Conservation (phyloP, 768 basidiomycete species). For the Panaeolus papilionaceus region DNA sequence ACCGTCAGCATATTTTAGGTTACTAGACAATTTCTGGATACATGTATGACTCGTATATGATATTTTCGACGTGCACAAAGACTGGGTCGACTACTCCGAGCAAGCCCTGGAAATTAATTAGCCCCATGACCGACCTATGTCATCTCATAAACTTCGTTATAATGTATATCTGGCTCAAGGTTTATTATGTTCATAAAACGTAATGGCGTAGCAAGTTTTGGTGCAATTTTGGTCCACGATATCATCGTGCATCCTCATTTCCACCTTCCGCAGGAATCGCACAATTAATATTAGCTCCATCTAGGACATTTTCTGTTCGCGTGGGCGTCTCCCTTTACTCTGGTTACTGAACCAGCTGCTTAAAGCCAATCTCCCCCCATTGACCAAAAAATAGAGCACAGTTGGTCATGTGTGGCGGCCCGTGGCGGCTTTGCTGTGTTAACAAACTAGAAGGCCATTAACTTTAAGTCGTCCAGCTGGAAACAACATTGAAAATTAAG, state of each 20-base stretch:
- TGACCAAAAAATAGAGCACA: not conserved
- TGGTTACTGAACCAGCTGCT: not conserved
- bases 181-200: not conserved
- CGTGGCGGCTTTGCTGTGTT: not conserved
- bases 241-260: not conserved
- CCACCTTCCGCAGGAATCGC: slow-evolving; percentile 7
- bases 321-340: not conserved
- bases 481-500: no score
- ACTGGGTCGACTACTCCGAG: not conserved
- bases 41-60: no score
- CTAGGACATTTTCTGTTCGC: not conserved
- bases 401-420: not conserved
- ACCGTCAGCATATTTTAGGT: not conserved
- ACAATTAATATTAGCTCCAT: slow-evolving; percentile 1
- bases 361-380: not conserved
- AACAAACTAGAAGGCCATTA: not conserved
- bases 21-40: not conserved
- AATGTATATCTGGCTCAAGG: no score
- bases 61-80: no score
- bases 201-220: not conserved
- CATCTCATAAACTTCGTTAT: not conserved
- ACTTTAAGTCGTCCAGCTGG: not conserved
- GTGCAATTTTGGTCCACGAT: not conserved
- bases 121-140: not conserved
- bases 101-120: not conserved